Base-by-base conservation (phyloP, 352 stramenopile genomes). In the Pythium coloratum region DNA sequence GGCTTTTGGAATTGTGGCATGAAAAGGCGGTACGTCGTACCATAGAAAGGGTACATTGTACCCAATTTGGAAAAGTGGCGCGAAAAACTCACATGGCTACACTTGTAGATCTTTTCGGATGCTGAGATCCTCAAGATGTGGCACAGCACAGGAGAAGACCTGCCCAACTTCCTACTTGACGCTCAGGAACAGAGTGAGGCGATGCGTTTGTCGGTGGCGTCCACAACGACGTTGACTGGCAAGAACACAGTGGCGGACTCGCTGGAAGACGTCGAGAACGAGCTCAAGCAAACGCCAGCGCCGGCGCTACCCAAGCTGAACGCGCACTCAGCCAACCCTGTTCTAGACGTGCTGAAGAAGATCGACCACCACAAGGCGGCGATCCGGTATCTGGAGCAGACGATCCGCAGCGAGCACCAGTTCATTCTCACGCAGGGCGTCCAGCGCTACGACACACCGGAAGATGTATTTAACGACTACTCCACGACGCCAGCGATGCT, bases 331-430 rank as follows among this genome's bases (percentile, higher is more conserved):
- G 86, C 75, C 6, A 91, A 94, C 62, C 86, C 84, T 1, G 80
- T 92, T 56, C 62, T 94, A 14, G 72, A 94, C 40, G 76, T 81
- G 38, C 76, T 94, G 7, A 94, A 94, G 72, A 85, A 89, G 49
- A 94, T 94, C 59, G 86, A 94, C 47, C 73, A 91, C 60, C 77
- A 87, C 59, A 92, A 89, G 59, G 76, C 77, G 10, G 82, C 77
- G 36, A 79, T 94, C 49, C 76, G 78, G 33, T 88, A 80, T 50
- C 59, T 94, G 62, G 77, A 94, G 61, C 73, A 81, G 46, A 70
- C 78, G 40, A 80, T 94, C 42, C 59, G 67, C 64, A 72, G 83
- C 32, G 73, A 85, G 33, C 82, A 94, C 51, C 77, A 89, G 66
- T 74, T 79, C 28, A 55, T 90, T 16, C 57, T 92, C 28, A 73